Evolutionary conservation across 1,139 yeast species (phyloP).

Genomic region (Yamadazyma membranifaciens): DNA sequence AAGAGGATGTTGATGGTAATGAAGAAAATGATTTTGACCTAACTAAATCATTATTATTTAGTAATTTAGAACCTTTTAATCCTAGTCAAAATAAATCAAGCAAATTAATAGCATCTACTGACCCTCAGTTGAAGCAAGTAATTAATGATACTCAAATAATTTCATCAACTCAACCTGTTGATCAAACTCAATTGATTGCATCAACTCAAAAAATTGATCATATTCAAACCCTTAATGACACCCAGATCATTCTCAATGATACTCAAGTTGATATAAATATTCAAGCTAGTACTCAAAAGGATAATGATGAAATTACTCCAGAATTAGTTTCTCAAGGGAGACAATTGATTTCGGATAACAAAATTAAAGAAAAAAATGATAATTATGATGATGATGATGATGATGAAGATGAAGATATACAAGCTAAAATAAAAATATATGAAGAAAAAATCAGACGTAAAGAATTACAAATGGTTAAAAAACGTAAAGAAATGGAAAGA

Average conservation of each 20-base stretch:
- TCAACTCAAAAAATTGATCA: constrained; percentile 8
- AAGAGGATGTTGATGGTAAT: constrained; percentile 1
- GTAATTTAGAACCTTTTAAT: constrained; percentile 8
- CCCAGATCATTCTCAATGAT: constrained; percentile 10
- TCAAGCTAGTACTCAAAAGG: constrained; percentile 13
- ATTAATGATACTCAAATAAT: constrained; percentile 8
- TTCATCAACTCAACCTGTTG: no score
- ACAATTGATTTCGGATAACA: constrained; percentile 15
- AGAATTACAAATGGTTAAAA: constrained; percentile 36
- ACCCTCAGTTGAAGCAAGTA: background rate
- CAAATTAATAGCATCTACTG: background rate
- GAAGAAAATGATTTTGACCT: constrained; percentile 1
- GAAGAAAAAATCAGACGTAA: constrained; percentile 40
- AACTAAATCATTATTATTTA: constrained; percentile 6
- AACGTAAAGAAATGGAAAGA: constrained; percentile 49
- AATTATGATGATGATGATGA: constrained; percentile 23
- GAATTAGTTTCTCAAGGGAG: constrained; percentile 26
- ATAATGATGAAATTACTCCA: constrained; percentile 27
- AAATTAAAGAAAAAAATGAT: constrained; percentile 19
- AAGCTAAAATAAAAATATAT: constrained; percentile 31
- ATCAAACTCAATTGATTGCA: constrained; percentile 13
- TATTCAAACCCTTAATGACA: constrained; percentile 1
- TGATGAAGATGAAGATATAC: constrained; percentile 25
- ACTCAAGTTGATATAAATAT: constrained; percentile 6
- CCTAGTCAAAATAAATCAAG: constrained; percentile 7